Conservation (phyloP, 2,329 filamentous ascomycete species). For the Phaeosphaeriaceae sp. region DNA sequence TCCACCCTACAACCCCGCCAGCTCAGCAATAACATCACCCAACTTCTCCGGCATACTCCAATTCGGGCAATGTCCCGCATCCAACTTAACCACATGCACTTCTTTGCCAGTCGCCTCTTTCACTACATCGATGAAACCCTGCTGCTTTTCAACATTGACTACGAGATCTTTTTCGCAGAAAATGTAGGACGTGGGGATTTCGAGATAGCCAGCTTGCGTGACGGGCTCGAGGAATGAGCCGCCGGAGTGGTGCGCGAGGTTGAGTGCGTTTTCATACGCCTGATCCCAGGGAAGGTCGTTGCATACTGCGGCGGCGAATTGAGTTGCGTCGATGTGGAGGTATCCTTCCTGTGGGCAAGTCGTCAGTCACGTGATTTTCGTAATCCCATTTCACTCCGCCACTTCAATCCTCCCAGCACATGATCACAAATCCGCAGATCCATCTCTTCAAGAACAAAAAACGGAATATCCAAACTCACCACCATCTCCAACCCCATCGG, state of each 20-base stretch:
- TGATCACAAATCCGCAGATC: neutral
- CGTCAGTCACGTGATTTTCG: too few relatives aligned
- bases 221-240: constrained; percentile 40
- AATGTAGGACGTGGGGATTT: constrained; percentile 50
- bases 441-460: too few relatives aligned
- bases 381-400: too few relatives aligned
- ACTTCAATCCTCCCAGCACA: too few relatives aligned
- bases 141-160: constrained; percentile 39
- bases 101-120: constrained; percentile 42
- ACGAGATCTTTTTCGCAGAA: constrained; percentile 46
- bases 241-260: constrained; percentile 40
- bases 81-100: constrained; percentile 46
- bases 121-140: constrained; percentile 41
- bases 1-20: constrained; percentile 1
- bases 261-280: constrained; percentile 21
- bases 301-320: constrained; percentile 11
- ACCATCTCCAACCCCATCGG: neutral
- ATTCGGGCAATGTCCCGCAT: constrained; percentile 44
- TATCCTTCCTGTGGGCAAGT: constrained; percentile 15
- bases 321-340: constrained; percentile 17
- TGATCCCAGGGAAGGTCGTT: constrained; percentile 27
- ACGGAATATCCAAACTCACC: constrained; percentile 5
- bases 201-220: constrained; percentile 49
- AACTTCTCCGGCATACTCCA: constrained; percentile 33
- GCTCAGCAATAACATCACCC: constrained; percentile 22